Base-by-base conservation (phyloP, 805 yeast genomes). In the Pichia eremophila region DNA sequence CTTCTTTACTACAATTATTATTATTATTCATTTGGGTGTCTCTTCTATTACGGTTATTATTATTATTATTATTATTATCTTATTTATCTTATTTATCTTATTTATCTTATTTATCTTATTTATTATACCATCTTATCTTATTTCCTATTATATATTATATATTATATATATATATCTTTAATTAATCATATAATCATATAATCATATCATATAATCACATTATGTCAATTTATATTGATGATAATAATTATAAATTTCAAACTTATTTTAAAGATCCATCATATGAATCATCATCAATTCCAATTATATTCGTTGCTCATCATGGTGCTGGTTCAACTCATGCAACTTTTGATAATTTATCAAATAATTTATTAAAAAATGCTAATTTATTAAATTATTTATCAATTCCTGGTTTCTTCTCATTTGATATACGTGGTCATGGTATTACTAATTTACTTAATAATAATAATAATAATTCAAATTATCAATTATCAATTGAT, bases 271-370 rank as follows among this genome's bases (percentile, higher is more conserved):
- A 68, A 9, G 69, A 77, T 0, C 90, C 95, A 15, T 18, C 38
- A 22, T 4, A 5, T 22, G 25, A 22, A 18, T 6, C 39, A n/a
- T 15, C 35, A 40, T 8, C 46, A 55, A 0, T 51, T 0, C 88
- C 95, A 5, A 59, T 67, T 0, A 56, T 88, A 1, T 79, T 85
- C 55, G 66, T 93, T 2, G 79, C 81, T 54, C 93, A 87, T 54
- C 99, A 93, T 63, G 99, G 99, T 2, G 97, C 96, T 1, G 99
- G 98, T 0, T 89, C 97, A 0, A 77, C 86, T 2, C 88, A 84
- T 0, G 67, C 86, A 66, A 74, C 96, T 1, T 93, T 85, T 67
- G 85, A 86, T 0, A 60, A 68, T 27, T 56, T 87, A 25, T 64
- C 76, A 2, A 3, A 17, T 2, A 29, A 60, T 62, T 43, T 63